Base-by-base conservation (phyloP, 805 yeast species). In the Teunomyces atbi region DNA sequence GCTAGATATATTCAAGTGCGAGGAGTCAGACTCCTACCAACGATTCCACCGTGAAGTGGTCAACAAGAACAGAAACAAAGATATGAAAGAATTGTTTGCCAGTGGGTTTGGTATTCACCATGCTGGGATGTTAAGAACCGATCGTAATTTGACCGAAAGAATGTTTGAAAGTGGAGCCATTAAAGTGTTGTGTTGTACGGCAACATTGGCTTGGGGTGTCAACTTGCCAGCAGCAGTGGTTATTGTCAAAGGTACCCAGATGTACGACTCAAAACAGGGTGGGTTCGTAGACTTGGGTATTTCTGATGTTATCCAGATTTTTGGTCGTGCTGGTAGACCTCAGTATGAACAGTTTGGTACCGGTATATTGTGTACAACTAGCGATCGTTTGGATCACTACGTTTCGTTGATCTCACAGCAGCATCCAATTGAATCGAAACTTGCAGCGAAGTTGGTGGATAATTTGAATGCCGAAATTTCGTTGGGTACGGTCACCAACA, bases 151-250 rank as follows among this genome's bases (percentile, higher is more conserved):
- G 44, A 85, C 95, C 0, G 99, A 95, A 58, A 84, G 83, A 59
- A 79, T 92, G 85, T 94, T 94, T 61, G 73, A 83, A 26, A 71
- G 75, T 26, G 98, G 99, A 35, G 86, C 90, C 0, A 85, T 94
- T 51, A 87, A 84, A 49, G 98, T 94, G 0, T 69, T 94, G 13
- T 86, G 96, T 58, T 90, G 97, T 76, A 94, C 99, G 2, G 96
- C 99, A 0, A 94, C 99, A 0, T 78, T 94, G 48, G 99, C 99
- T 0, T 94, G 99, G 99, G 99, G 99, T 78, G 98, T 94, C 15
- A 94, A 94, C 61, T 73, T 94, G 48, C 99, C 99, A 1, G 99
- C 99, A 5, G 97, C 97, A 1, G 96, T 90, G 34, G 99, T 94
- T 16, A 88, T 94, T 51, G 83, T 94, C 27, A 94, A 94, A 59